These are phyloP conservation scores for Pseudozyma hubeiensis DNA, from an alignment of 1,284 basidiomycete species.

Conservation along the genomic window DNA sequence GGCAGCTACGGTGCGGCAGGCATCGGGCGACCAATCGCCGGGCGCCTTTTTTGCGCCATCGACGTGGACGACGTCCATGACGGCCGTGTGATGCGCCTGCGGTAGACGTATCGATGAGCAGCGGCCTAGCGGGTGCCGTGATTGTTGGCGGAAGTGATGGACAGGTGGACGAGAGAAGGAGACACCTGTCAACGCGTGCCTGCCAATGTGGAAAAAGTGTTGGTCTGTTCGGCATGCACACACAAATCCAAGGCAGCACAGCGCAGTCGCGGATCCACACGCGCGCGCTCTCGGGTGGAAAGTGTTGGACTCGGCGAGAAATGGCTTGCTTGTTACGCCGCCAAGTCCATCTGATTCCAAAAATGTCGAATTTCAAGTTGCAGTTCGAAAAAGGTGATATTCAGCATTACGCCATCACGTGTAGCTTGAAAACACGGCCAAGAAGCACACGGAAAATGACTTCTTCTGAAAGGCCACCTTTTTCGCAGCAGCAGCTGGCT, in stretches of 20 bases:
- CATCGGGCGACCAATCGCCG: conserved; percentile 67
- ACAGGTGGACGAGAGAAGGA: background rate
- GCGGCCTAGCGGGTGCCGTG: too few relatives aligned
- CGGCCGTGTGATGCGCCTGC: conserved; percentile 7
- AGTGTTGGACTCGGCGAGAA: conserved; percentile 12
- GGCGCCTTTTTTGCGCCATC: conserved; percentile 55
- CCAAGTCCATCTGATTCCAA: too few relatives aligned
- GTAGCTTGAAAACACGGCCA: conserved; percentile 2
- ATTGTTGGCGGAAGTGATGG: background rate
- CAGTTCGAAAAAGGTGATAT: background rate
- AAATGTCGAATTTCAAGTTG: background rate
- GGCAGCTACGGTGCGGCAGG: conserved; percentile 65
- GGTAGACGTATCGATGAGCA: background rate
- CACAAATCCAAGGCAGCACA: background rate
- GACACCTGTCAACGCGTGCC: conserved; percentile 1
- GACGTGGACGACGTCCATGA: conserved; percentile 49
- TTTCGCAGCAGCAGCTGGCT: background rate
- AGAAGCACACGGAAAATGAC: background rate
- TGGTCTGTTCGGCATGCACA: conserved; percentile 11
- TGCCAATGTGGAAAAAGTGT: conserved; percentile 7
- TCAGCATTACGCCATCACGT: conserved; percentile 9
- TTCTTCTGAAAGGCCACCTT: background rate
- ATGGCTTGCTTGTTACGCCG: conserved; percentile 2
- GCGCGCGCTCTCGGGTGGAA: conserved; percentile 4
- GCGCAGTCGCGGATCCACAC: background rate